Evolutionary conservation across 208 protist species (phyloP).

Genomic region (Wallacemonas sp.): DNA sequence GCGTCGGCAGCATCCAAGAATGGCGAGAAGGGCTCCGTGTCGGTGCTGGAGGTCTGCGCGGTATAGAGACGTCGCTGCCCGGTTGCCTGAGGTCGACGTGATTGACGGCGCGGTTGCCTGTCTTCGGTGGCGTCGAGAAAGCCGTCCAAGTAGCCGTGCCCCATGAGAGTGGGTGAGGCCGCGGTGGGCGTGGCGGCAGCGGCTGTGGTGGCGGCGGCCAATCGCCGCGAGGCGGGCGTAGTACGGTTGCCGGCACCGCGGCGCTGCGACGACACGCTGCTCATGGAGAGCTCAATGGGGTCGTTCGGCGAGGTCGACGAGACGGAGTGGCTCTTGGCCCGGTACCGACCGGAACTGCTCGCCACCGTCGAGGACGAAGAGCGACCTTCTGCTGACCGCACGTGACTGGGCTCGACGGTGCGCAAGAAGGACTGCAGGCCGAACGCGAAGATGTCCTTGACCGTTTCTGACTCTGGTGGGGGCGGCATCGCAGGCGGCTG

Average conservation of each 20-base stretch:
- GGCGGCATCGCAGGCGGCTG: background rate
- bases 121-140: background rate
- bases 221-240: background rate
- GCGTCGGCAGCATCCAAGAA: background rate
- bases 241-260: background rate
- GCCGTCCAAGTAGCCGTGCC: background rate
- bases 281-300: background rate
- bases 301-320: background rate
- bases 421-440: background rate
- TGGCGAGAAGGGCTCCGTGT: background rate
- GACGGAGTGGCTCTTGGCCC: background rate
- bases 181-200: background rate
- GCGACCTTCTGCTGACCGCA: too few species aligned
- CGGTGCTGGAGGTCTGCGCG: too few species aligned
- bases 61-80: too few species aligned
- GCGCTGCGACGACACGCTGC: background rate
- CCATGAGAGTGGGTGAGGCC: background rate
- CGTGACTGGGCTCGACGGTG: background rate
- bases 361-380: background rate
- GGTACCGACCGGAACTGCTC: background rate
- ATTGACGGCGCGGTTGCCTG: background rate
- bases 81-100: background rate
- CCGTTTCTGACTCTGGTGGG: background rate
- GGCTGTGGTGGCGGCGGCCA: background rate
- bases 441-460: background rate